Conservation (phyloP, 768 basidiomycete species). For the Boletus vinaceobasis region DNA sequence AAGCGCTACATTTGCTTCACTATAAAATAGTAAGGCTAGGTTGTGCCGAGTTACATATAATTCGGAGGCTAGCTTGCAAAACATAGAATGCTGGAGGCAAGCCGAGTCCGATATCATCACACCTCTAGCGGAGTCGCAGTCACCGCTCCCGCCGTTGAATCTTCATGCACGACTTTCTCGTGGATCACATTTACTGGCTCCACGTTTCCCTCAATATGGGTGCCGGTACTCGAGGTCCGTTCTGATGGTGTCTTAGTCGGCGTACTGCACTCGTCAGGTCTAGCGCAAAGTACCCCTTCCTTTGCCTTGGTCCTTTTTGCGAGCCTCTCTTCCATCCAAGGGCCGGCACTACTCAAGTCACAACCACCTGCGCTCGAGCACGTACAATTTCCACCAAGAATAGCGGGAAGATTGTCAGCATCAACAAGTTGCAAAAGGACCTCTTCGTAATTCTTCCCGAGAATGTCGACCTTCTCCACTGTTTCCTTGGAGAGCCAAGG, state of each 20-base stretch:
- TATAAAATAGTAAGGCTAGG: not conserved
- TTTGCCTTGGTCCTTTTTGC: conserved; percentile 14
- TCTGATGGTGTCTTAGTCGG: conserved; percentile 1
- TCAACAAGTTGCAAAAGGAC: conserved; percentile 58
- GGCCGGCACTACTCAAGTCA: conserved; percentile 59
- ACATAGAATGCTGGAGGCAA: not conserved
- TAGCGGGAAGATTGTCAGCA: conserved; percentile 57
- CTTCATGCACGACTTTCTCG: conserved; percentile 9
- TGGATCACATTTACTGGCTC: not conserved
- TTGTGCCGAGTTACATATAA: not conserved
- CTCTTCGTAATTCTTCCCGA: conserved; percentile 57
- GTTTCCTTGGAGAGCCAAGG: conserved; percentile 77
- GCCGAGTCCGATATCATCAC: conserved; percentile 1
- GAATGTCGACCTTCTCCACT: conserved; percentile 59
- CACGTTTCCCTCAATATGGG: conserved; percentile 1
- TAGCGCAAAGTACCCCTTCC: not conserved
- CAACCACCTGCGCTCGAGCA: conserved; percentile 59
- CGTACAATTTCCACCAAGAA: conserved; percentile 63
- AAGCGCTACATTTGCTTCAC: not conserved
- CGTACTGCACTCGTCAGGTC: not conserved
- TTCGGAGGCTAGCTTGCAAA: not conserved
- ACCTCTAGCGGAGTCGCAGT: not conserved
- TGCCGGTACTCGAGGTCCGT: conserved; percentile 1
- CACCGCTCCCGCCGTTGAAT: not conserved
- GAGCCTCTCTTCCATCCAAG: conserved; percentile 62